phyloP scores from a whole-genome alignment of 140 eudicot species.

The Stevia rebaudiana region DNA sequence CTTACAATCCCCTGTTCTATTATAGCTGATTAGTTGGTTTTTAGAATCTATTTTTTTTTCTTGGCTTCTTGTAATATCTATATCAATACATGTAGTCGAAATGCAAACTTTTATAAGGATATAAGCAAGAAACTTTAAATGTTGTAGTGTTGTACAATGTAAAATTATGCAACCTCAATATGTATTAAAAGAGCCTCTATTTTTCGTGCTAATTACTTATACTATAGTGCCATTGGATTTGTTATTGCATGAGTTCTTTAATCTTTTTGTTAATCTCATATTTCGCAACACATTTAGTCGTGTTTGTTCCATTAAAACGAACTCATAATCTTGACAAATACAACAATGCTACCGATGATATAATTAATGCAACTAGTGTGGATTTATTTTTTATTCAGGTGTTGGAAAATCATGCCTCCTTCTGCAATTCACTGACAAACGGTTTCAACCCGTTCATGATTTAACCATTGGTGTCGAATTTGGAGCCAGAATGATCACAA shows the following conservation, averaged over 20 bases:
- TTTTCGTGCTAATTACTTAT: neutral
- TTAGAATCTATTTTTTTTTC: neutral
- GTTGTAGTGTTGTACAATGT: neutral
- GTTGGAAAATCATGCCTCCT: neutral
- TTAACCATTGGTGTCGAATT: neutral
- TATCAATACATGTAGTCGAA: neutral
- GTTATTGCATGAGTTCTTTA: no score
- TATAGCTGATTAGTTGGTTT: neutral
- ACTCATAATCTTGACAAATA: no score
- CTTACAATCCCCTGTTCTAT: neutral
- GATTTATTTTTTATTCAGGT: neutral
- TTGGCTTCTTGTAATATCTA: neutral
- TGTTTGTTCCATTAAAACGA: no score
- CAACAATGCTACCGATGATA: no score
- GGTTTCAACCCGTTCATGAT: neutral
- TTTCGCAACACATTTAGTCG: no score
- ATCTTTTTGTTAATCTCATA: no score
- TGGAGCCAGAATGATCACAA: neutral
- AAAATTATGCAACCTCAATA: neutral
- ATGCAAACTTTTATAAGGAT: neutral
- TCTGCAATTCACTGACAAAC: neutral
- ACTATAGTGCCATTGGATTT: no score
- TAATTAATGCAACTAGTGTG: neutral
- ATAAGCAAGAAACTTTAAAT: neutral
- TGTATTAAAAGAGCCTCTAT: neutral